Evolutionary conservation across 1,284 basidiomycete genomes (phyloP).

Genomic region (Ustanciosporium gigantosporum): DNA sequence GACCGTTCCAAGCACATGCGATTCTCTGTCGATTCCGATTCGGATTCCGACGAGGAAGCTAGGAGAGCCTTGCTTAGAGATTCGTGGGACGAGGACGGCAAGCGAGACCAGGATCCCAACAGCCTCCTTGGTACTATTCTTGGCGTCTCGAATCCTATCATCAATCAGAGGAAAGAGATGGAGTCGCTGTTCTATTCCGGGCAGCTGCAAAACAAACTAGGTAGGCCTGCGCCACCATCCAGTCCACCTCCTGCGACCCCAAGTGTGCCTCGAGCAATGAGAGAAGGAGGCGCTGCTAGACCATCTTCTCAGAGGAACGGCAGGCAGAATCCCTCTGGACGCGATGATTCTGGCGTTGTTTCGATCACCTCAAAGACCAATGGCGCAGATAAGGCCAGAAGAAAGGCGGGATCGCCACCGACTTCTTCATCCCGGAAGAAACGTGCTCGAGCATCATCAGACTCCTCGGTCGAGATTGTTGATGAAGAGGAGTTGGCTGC

Average conservation of each 20-base stretch:
- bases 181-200: slow-evolving; percentile 72
- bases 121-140: slow-evolving; percentile 80
- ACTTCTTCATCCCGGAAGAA: slow-evolving; percentile 6
- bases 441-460: neutral
- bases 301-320: neutral
- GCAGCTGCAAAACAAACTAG: slow-evolving; percentile 69
- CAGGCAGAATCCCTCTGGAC: neutral
- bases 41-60: slow-evolving; percentile 38
- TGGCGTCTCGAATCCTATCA: slow-evolving; percentile 79
- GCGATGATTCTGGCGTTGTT: slow-evolving; percentile 16
- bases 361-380: slow-evolving; percentile 16
- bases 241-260: slow-evolving; percentile 32
- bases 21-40: slow-evolving; percentile 27
- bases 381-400: neutral
- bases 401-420: slow-evolving; percentile 11
- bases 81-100: slow-evolving; percentile 20
- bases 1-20: slow-evolving; percentile 10
- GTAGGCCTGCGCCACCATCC: slow-evolving; percentile 26
- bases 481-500: neutral
- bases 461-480: neutral
- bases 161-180: slow-evolving; percentile 65
- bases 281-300: neutral
- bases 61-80: slow-evolving; percentile 37
- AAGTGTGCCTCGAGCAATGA: slow-evolving; percentile 2
- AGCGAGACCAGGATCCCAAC: slow-evolving; percentile 63